Evolutionary conservation across 352 stramenopile genomes (phyloP).

Genomic region (Pythium scleroteichum): DNA sequence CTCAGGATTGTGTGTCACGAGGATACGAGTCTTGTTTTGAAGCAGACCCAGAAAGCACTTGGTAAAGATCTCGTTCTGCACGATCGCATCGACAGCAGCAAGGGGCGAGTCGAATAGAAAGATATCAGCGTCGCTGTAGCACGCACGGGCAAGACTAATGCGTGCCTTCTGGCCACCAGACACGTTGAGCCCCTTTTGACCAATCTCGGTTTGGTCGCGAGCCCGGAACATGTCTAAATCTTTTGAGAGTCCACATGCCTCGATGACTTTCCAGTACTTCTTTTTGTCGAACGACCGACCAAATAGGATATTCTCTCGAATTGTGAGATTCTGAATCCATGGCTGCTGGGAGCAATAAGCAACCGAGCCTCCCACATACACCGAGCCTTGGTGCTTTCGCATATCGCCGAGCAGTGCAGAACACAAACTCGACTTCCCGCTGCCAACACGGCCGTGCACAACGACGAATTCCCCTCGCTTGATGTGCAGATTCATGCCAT

Average conservation of each 20-base stretch:
- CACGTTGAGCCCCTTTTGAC: conserved; percentile 65
- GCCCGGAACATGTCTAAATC: conserved; percentile 77
- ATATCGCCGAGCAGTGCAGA: conserved; percentile 96
- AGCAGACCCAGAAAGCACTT: conserved; percentile 72
- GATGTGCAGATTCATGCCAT: conserved; percentile 82
- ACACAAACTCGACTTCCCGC: conserved; percentile 95
- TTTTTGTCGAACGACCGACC: conserved; percentile 55
- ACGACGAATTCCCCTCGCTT: conserved; percentile 90
- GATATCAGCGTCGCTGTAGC: conserved; percentile 82
- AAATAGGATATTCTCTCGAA: conserved; percentile 96
- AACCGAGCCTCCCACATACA: conserved; percentile 63
- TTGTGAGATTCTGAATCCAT: conserved; percentile 95
- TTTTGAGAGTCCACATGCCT: conserved; percentile 74
- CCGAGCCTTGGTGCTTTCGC: conserved; percentile 51
- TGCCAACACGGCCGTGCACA: conserved; percentile 93
- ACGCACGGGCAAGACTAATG: conserved; percentile 80
- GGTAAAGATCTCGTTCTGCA: conserved; percentile 84
- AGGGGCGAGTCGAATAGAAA: conserved; percentile 68
- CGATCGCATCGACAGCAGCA: conserved; percentile 49
- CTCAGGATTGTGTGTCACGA: conserved; percentile 70
- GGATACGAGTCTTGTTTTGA: conserved; percentile 61
- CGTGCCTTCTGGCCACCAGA: conserved; percentile 67
- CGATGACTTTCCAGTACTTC: conserved; percentile 77
- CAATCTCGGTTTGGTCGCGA: conserved; percentile 84
- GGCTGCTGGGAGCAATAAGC: conserved; percentile 87